Evolutionary conservation across 225 moss, liverwort and hornwort genomes (phyloP), one percentile per base, ranked within the genome.

Genomic region (Physcomitrium patens): DNA sequence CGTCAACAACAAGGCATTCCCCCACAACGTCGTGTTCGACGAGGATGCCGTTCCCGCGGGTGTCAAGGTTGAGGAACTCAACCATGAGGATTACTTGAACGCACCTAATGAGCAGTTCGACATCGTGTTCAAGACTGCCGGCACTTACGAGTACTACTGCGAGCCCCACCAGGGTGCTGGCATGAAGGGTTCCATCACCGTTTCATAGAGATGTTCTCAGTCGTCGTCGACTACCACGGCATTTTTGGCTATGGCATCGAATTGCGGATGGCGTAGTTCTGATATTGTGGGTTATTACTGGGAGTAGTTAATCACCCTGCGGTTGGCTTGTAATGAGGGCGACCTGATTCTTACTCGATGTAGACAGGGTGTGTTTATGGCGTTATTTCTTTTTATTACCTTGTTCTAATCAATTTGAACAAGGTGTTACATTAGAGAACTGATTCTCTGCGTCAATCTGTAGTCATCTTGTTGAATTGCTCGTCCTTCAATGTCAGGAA

Each of bases 81-180:
- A 67, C 67, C 61, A 72, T 46, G 81, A 83, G 68, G 84, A 91
- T 0, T 88, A 84, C 72, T 12, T 92, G 80, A 93, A 93, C 43
- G 74, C 27, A 1, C 83, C 87, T 0, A 50, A 31, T 0, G 78
- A 90, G 28, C 12, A 2, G 0, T 79, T 63, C 65, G 9, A 9
- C 3, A 22, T 90, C 16, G 84, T 37, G 9, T 63, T 90, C 14
- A 76, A 56, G 3, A 52, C 68, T 10, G 58, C 86, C 9, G 88
- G 90, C 5, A 70, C 19, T 0, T 94, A 94, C 73, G 13, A 52
- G 11, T 72, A 71, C 60, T 89, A 85, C 78, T 94, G 91, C 60
- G 83, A 86, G 83, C 91, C 94, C 6, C 94, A 94, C 82, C 63
- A 79, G 82, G 87, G 86, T 23, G 81, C 83, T 0, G 90, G 91